Base-by-base conservation (phyloP, 2,329 filamentous ascomycete species). In the Talaromyces funiculosus region DNA sequence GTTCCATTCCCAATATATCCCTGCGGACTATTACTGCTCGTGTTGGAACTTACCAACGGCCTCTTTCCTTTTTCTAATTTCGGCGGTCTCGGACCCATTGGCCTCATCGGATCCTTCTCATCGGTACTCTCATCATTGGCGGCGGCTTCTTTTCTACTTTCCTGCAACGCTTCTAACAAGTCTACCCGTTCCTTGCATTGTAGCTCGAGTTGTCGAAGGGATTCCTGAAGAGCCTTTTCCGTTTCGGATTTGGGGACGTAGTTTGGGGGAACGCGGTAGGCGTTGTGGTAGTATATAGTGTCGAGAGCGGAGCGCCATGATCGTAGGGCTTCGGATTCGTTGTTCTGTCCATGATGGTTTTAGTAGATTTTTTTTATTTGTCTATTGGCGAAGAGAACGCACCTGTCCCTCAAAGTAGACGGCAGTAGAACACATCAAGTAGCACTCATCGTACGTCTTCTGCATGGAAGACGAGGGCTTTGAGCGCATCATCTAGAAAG, bases 361-460 rank as follows among this genome's bases (percentile, higher is more conserved):
- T 9, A 22, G 47, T 31, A 53, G n/a, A n/a, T n/a, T 16, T 18
- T 14, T 16, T 2, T 16, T 5, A 18, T 8, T 16, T 20, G 4
- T 20, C 7, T 20, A 2, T 10, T 10, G 26, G n/a, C 3, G 9
- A n/a, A 3, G n/a, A 14, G 12, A 10, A 71, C 73, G 31, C 77
- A 95, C 92, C 85, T 95, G 89, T 73, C 88, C 86, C 78, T 99
- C 94, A 75, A 96, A 97, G 78, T 96, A 97, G 57, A 96, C 90
- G 40, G 93, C 93, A 1, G 92, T 97, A 14, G 92, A 97, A 77
- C 92, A 97, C 72, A 89, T 92, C 68, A 97, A 79, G 77, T 96
- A 97, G 75, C 90, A 92, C 75, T 97, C 92, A 79, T 97, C 93
- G 78, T 97, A 97, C 60, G 92, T 96, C 83, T 96, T 97, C 79